Evolutionary conservation across 306 rosid genomes (phyloP).

Genomic region (Astragalus membranaceus): DNA sequence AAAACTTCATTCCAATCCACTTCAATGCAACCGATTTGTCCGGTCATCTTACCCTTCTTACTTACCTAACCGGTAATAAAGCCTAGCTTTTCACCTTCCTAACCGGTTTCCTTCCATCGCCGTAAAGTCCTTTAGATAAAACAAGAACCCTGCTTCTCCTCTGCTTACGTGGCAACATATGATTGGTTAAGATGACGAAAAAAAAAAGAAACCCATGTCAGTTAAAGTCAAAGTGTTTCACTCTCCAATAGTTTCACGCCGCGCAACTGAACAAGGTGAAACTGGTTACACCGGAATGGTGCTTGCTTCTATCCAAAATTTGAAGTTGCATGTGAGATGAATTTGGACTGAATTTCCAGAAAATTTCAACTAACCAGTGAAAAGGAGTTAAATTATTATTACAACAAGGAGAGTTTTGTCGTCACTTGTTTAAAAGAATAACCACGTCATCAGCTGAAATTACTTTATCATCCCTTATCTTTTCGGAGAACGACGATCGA

Average conservation of each 20-base stretch:
- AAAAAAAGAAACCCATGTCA: background rate
- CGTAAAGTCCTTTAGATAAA: background rate
- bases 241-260: too few species aligned
- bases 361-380: slow-evolving; percentile 40
- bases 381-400: slow-evolving; percentile 13
- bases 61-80: slow-evolving; percentile 31
- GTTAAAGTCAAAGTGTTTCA: background rate
- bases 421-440: background rate
- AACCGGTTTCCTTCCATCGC: slow-evolving; percentile 1
- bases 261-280: background rate
- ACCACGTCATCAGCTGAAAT: background rate
- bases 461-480: slow-evolving; percentile 2
- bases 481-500: slow-evolving; percentile 9
- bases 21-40: slow-evolving; percentile 27
- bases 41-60: slow-evolving; percentile 16
- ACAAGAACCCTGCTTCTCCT: background rate
- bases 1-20: slow-evolving; percentile 28
- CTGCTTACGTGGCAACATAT: background rate
- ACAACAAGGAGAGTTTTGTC: slow-evolving; percentile 15
- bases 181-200: background rate
- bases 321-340: slow-evolving; percentile 42
- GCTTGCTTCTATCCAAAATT: background rate
- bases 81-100: slow-evolving; percentile 18
- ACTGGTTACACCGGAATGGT: background rate
- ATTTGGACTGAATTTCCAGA: slow-evolving; percentile 59